These are phyloP conservation scores for Hypomontagnella submonticulosa DNA, from an alignment of 495 filamentous ascomycete species.

Conservation along the genomic window DNA sequence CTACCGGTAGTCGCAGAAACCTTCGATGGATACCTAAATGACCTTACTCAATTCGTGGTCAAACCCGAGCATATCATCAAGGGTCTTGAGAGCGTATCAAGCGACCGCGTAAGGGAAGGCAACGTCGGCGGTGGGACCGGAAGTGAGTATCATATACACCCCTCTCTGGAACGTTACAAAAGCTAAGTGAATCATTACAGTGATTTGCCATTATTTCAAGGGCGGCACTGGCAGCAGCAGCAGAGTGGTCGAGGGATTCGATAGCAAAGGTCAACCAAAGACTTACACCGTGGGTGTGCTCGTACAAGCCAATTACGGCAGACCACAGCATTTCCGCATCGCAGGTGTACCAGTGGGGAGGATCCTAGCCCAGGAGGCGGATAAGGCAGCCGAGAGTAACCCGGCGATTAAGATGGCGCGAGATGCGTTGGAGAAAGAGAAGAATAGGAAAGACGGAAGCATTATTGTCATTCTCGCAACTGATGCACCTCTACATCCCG, in stretches of 20 bases:
- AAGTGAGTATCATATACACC: constrained; percentile 41
- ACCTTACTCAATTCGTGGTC: constrained; percentile 55
- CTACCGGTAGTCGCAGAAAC: constrained; percentile 65
- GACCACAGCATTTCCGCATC: constrained; percentile 55
- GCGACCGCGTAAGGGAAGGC: constrained; percentile 58
- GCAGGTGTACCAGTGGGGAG: constrained; percentile 62
- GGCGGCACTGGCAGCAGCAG: constrained; percentile 63
- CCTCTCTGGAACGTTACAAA: neutral
- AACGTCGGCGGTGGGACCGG: constrained; percentile 65
- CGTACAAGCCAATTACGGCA: constrained; percentile 65
- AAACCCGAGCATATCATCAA: constrained; percentile 55
- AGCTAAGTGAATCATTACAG: constrained; percentile 5
- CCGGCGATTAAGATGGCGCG: constrained; percentile 40
- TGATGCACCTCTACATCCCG: constrained; percentile 60
- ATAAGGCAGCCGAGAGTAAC: constrained; percentile 39
- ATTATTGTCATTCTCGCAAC: constrained; percentile 66
- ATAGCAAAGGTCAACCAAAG: constrained; percentile 43
- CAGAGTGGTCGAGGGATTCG: constrained; percentile 54
- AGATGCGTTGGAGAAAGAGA: constrained; percentile 44
- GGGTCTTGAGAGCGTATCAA: constrained; percentile 55
- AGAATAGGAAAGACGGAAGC: constrained; percentile 61
- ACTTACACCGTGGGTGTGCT: constrained; percentile 62
- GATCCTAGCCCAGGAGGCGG: constrained; percentile 51
- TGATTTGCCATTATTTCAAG: constrained; percentile 58
- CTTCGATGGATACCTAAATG: constrained; percentile 62